Base-by-base conservation (phyloP, 2,329 filamentous ascomycete genomes). In the Fusarium sulawesiense region DNA sequence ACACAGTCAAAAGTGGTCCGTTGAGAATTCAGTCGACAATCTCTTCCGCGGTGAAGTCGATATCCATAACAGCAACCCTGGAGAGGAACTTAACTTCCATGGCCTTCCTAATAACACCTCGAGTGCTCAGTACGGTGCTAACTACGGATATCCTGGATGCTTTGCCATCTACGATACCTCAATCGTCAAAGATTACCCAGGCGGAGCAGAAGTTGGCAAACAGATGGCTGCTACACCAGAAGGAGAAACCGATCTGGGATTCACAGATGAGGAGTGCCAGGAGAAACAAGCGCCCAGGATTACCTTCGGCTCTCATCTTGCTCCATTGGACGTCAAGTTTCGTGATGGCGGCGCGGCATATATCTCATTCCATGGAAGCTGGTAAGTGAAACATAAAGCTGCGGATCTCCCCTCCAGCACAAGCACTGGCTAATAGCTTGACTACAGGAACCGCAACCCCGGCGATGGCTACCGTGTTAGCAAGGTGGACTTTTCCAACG, bases 21-120 rank as follows among this genome's bases (percentile, higher is more conserved):
- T 62, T 23, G 59, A 62, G 9, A 62, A 62, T 40, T 62, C 59
- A 7, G 59, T 62, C 13, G 59, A 62, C 7, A 61, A 62, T 9
- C 59, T 62, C n/a, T 61, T 32, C 20, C 56, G 59, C 0, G 59
- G 20, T n/a, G 59, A 40, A 1, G 30, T 53, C 20, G 59, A 62
- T 46, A 23, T 62, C 4, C 59, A 62, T 10, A 54, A 62, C 18
- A 62, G 30, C 13, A 62, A 61, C 20, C 59, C 59, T 9, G 59
- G 59, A 2, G 59, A 62, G 30, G 59, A 62, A 41, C 30, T 62
- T 2, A 62, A 62, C 18, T 62, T 62, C 9, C 59, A 62, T 4
- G 59, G 59, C 9, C 46, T 53, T 34, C 59, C 59, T 4, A 51
- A 62, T 14, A 40, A 61, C 40, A 62, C 56, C 1, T 61, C 59